Conservation (phyloP, 768 basidiomycete genomes). For the Hericium rajendrae region DNA sequence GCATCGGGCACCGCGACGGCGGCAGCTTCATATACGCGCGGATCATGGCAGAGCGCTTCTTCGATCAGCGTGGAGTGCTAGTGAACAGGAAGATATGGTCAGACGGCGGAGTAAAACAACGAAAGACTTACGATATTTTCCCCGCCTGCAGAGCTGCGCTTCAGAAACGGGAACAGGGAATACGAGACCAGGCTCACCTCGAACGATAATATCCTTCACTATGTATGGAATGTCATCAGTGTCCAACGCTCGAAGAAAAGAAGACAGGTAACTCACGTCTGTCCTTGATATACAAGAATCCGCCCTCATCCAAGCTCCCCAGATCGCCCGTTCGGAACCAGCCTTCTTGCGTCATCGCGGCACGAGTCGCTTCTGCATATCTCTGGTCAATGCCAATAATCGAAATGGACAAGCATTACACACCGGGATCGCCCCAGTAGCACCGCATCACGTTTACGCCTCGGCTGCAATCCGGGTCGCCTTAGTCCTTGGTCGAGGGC, state of each 20-base stretch:
- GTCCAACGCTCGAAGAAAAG: too few relatives aligned
- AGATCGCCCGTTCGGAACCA: conserved; percentile 93
- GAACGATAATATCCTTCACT: not conserved
- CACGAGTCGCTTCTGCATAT: conserved; percentile 45
- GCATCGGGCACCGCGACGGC: not conserved
- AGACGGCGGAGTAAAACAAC: too few relatives aligned
- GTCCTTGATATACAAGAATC: conserved; percentile 68
- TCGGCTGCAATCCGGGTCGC: not conserved
- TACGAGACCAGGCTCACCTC: not conserved
- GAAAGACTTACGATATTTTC: not conserved
- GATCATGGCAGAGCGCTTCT: not conserved
- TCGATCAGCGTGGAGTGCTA: not conserved
- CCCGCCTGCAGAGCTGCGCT: not conserved
- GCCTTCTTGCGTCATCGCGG: conserved; percentile 57
- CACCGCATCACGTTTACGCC: not conserved
- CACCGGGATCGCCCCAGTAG: conserved; percentile 50
- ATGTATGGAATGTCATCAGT: too few relatives aligned
- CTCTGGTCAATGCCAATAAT: not conserved
- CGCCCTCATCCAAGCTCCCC: conserved; percentile 52
- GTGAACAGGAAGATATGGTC: too few relatives aligned
- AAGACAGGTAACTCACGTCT: conserved; percentile 19
- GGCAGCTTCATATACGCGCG: not conserved
- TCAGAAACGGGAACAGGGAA: too few relatives aligned
- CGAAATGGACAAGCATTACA: not conserved
- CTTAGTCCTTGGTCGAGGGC: too few relatives aligned